A percentile compares a stretch with the other conserved stretches of the same genome.
phyloP scores from a whole-genome alignment of 257 asterid genomes.

The Henckelia pumila region DNA sequence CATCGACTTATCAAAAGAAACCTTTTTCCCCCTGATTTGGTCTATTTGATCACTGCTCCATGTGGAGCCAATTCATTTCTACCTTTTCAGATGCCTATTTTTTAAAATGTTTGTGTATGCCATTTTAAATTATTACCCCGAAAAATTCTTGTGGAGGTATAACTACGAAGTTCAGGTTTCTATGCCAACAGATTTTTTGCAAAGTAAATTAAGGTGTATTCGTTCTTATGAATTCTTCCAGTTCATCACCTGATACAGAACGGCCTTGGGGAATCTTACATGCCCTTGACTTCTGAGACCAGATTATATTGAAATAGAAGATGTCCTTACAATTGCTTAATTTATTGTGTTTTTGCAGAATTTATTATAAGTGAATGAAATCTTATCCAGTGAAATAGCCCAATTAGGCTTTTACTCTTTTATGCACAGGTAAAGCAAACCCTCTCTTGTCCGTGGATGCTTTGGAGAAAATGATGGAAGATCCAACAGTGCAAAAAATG shows the following conservation, averaged over 20 bases:
- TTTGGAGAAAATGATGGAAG: constrained; percentile 99
- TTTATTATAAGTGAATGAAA: not conserved
- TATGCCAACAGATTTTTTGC: not conserved
- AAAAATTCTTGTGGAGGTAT: not conserved
- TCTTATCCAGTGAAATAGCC: constrained; percentile 2
- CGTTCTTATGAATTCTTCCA: not conserved
- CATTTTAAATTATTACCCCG: too few relatives aligned
- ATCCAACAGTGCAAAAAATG: constrained; percentile 95
- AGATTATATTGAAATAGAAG: too few relatives aligned
- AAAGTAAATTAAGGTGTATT: not conserved
- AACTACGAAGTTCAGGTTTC: not conserved
- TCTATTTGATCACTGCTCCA: not conserved
- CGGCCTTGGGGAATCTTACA: too few relatives aligned
- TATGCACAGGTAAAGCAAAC: constrained; percentile 46
- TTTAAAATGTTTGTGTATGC: not conserved
- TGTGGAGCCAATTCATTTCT: not conserved
- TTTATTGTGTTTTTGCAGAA: not conserved
- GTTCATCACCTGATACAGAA: not conserved
- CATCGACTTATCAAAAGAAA: not conserved
- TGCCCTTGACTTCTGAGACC: too few relatives aligned
- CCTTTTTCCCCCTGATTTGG: not conserved
- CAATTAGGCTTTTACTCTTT: constrained; percentile 20
- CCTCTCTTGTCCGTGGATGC: constrained; percentile 87
- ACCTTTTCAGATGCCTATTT: not conserved
- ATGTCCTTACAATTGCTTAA: not conserved